A percentile compares a stretch with the other conserved stretches of the same genome.
phyloP scores from a whole-genome alignment of 2,329 filamentous ascomycete species.

The Trematosphaeria pertusa region DNA sequence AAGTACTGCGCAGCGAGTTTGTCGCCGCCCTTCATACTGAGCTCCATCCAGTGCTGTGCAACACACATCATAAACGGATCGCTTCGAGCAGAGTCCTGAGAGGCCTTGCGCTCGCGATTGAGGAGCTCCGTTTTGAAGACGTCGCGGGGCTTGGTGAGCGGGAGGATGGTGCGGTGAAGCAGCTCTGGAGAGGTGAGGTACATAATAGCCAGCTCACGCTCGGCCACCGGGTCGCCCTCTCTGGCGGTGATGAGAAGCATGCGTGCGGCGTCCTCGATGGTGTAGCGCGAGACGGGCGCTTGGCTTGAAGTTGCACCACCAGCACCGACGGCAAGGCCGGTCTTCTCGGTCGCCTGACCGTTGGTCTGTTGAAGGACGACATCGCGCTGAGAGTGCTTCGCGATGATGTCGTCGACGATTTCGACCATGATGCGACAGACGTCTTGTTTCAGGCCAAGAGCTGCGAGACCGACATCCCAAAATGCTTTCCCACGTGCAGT shows the following conservation, averaged over 20 bases:
- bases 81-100: conserved; percentile 68
- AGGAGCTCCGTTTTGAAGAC: conserved; percentile 91
- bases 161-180: conserved; percentile 78
- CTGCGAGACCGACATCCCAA: conserved; percentile 86
- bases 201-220: conserved; percentile 90
- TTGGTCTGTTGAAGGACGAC: conserved; percentile 40
- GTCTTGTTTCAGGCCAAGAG: conserved; percentile 86
- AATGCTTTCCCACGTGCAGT: conserved; percentile 76
- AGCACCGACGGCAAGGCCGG: conserved; percentile 18
- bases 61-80: conserved; percentile 92
- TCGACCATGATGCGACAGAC: conserved; percentile 85
- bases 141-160: conserved; percentile 82
- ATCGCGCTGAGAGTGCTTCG: conserved; percentile 69
- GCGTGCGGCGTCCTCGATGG: conserved; percentile 79
- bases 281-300: conserved; percentile 66
- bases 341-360: conserved; percentile 23
- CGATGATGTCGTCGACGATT: conserved; percentile 72
- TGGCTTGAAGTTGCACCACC: conserved; percentile 14
- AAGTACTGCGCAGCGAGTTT: conserved; percentile 82
- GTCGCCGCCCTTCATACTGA: conserved; percentile 85
- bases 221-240: conserved; percentile 86
- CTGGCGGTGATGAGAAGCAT: conserved; percentile 95
- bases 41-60: conserved; percentile 96
- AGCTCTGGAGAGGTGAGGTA: conserved; percentile 92
- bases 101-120: conserved; percentile 63